These are phyloP conservation scores for Cyclostephanos tholiformis DNA, from an alignment of 108 stramenopile species.

Conservation along the genomic window DNA sequence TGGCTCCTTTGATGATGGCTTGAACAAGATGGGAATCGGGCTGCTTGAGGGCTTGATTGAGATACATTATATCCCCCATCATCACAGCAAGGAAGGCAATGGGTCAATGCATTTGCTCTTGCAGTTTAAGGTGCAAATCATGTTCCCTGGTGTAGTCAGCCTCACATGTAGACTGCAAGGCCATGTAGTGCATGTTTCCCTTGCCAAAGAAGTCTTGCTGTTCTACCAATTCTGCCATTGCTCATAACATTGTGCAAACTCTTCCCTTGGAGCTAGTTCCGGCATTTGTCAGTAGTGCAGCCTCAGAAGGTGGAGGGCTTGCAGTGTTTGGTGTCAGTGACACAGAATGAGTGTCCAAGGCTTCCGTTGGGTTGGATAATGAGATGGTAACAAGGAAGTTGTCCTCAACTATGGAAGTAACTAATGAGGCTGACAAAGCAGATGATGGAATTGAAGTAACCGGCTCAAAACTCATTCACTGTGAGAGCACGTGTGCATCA, in stretches of 20 bases:
- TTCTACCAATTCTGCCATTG: background rate
- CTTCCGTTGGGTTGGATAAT: too few species aligned
- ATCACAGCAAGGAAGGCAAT: conserved; percentile 29
- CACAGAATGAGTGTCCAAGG: background rate
- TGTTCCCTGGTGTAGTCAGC: background rate
- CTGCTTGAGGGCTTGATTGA: conserved; percentile 34
- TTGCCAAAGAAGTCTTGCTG: background rate
- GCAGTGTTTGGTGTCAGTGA: too few species aligned
- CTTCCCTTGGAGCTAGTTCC: conserved; percentile 15
- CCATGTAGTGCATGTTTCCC: background rate
- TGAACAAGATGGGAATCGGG: conserved; percentile 16
- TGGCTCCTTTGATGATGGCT: conserved; percentile 29
- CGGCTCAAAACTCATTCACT: background rate
- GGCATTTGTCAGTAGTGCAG: too few species aligned
- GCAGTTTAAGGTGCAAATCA: conserved; percentile 4
- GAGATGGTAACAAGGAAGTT: too few species aligned
- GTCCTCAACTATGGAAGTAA: too few species aligned
- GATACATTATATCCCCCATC: conserved; percentile 43
- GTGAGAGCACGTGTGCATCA: background rate
- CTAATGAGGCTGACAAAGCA: too few species aligned
- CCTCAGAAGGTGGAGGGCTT: background rate
- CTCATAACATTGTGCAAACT: too few species aligned
- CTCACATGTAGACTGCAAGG: background rate
- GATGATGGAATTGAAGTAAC: too few species aligned
- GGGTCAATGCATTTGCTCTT: conserved; percentile 20